Base-by-base conservation (phyloP, 1,139 yeast genomes). In the Spathaspora jeffriesii region DNA sequence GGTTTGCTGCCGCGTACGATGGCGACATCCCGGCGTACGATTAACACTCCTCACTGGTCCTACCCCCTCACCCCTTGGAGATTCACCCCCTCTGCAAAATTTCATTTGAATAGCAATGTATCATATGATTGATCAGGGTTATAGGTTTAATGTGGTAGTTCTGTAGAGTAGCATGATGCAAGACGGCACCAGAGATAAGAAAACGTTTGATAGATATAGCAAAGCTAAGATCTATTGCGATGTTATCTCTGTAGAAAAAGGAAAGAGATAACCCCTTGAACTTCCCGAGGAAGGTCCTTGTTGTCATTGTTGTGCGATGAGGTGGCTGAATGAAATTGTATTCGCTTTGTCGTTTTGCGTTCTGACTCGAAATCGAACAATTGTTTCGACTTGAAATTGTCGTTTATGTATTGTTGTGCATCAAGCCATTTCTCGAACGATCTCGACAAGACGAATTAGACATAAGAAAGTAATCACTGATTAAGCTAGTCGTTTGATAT, bases 1-100 rank as follows among this genome's bases (percentile, higher is more conserved):
- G 23, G 4, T 10, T 32, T 18, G 23, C 14, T 34, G 38, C 38
- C 38, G 38, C 11, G 21, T 10, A 13, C 4, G 22, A 34, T 34
- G 10, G 38, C 38, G 38, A 34, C 38, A 34, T 34, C 11, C 18
- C 38, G 38, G 38, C 38, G 18, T 18, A 14, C 21, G 23, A 34
- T 34, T 34, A 18, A 18, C 17, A 17, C n/a, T n/a, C n/a, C n/a
- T n/a, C n/a, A n/a, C n/a, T n/a, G n/a, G n/a, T n/a, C n/a, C n/a
- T n/a, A 34, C 38, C 38, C 17, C 20, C 38, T 22, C 38, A 34
- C 23, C 14, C 6, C 17, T 30, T 4, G 17, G 10, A 7, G 23
- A 18, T 3, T 30, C 34, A 30, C 34, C 18, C 18, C 17, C 18
- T 14, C 7, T 14, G 17, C n/a, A 11, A 8, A 28, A 14, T 4